Evolutionary conservation across 2,329 filamentous ascomycete species (phyloP), one percentile per base, ranked within the genome.

Genomic region (Iodosphaeria phyllophila): DNA sequence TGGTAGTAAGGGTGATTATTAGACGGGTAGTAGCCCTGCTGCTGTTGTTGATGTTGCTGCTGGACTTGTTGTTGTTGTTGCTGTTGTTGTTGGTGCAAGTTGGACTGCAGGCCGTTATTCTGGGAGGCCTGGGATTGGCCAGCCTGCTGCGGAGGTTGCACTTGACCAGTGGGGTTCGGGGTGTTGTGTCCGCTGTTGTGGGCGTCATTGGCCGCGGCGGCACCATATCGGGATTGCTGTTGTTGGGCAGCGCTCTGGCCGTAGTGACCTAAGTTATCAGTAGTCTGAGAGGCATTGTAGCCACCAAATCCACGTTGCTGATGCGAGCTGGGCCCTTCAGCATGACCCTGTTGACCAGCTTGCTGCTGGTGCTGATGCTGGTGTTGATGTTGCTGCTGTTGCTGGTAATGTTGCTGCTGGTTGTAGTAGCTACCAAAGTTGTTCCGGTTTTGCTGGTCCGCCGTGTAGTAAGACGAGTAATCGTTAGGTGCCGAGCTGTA

Each of bases 391-490:
- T 66, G 62, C 35, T 64, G 60, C 24, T 65, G 60, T 34, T n/a
- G n/a, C n/a, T n/a, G n/a, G n/a, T n/a, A n/a, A n/a, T 65, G 60
- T 11, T 27, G 16, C 15, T 27, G 23, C 10, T 69, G 60, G 27
- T 60, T 62, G 39, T 74, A 73, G 46, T 89, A 82, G 47, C 82
- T 76, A 45, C 71, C 72, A 56, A 89, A 92, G 1, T 71, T 64
- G 42, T 73, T 73, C 35, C 79, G 74, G 36, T 69, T 60, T 37
- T 69, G 72, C 36, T 60, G 70, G 34, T 82, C 80, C 18, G 74
- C 66, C 4, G 76, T 79, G 48, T 92, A 91, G 55, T 91, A 92
- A 5, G 75, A 74, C 12, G 77, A 75, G 50, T 80, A 92, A 35
- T 92, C 82, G 46, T 60, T 68, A 9, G 74, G 74, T 12, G 73